phyloP scores from a whole-genome alignment of 805 yeast species.

The Saturnispora kantuleensis region DNA sequence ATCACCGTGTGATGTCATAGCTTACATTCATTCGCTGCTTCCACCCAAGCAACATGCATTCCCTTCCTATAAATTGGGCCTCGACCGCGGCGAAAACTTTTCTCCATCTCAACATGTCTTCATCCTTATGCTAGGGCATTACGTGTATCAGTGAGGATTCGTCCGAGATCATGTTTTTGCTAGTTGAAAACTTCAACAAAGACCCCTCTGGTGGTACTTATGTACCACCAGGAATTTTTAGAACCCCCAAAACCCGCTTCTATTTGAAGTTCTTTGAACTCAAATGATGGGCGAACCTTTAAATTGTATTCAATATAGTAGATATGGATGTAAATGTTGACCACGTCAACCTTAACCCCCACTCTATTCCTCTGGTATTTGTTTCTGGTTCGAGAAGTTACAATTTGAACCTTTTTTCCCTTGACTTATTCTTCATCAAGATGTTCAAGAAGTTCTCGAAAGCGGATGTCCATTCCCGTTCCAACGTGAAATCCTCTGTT shows the following conservation, averaged over 20 bases:
- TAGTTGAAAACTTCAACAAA: constrained; percentile 99
- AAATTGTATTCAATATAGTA: not conserved
- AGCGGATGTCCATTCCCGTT: constrained; percentile 82
- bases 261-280: constrained; percentile 7
- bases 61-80: not conserved
- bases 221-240: constrained; percentile 66
- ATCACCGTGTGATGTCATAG: no score
- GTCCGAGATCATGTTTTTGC: constrained; percentile 99
- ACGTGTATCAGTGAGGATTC: constrained; percentile 99
- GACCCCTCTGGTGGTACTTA: constrained; percentile 46
- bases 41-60: not conserved
- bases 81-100: not conserved
- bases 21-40: no score
- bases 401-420: not conserved
- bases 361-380: not conserved
- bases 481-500: constrained; percentile 90
- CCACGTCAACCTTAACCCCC: not conserved
- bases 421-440: not conserved
- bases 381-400: not conserved
- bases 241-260: constrained; percentile 25
- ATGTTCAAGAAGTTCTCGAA: constrained; percentile 48
- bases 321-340: not conserved
- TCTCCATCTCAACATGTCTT: constrained; percentile 3
- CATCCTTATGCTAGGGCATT: constrained; percentile 99
- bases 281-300: not conserved